Evolutionary conservation across 345 rosid genomes (phyloP), one percentile per base, ranked within the genome.

Genomic region (Chamaenerion angustifolium): DNA sequence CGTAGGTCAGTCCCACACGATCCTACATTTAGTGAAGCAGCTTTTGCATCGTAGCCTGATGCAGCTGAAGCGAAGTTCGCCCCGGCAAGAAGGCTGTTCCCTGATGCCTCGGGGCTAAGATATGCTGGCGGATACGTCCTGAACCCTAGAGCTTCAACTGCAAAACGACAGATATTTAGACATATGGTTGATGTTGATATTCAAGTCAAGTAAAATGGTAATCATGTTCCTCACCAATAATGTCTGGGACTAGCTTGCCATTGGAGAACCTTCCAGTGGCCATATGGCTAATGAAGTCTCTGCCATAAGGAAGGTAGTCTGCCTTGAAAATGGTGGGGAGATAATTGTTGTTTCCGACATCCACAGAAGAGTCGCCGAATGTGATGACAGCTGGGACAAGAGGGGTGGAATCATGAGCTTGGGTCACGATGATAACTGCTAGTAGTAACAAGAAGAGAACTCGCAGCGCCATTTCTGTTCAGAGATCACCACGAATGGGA

Each of bases 61-160:
- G 73, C 97, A 54, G 97, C 95, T 0, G 95, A 83, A 56, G 95
- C 97, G 56, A 85, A 89, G 69, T 83, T 89, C 44, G 84, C 77
- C 66, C 94, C 97, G 48, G 79, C 77, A 13, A 89, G 81, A 58
- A 89, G 97, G 58, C 74, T 89, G 45, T 69, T 77, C 2, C 97
- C 94, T 6, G 90, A 73, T 56, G 95, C 95, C 47, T 83, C 71
- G 0, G 88, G 95, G 66, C 97, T 79, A 37, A 82, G 79, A 62
- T 85, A 89, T 43, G 94, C 83, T 12, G 95, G 84, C 43, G 97
- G 74, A 47, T 68, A 89, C 3, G 64, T 74, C 54, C 66, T 82
- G 27, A 89, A 89, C 8, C 95, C 94, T 17, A 89, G 71, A 54
- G 81, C 68, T 61, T 89, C 88, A 73, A 90, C 88, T 85, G 85